Conservation (phyloP, 805 yeast genomes). For the Saturnispora halmiae region DNA sequence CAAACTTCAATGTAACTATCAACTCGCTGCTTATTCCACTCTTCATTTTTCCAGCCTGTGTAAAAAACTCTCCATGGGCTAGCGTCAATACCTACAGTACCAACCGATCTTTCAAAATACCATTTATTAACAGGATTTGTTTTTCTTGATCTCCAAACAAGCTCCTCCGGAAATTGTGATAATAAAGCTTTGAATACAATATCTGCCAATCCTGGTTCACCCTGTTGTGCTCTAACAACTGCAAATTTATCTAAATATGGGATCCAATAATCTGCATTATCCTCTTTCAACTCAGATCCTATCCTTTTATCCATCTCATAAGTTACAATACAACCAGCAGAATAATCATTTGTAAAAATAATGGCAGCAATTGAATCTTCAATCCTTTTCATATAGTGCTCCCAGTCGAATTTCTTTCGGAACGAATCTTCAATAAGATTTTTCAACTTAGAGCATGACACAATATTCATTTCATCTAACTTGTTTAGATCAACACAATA, state of each 20-base stretch:
- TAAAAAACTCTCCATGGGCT: constrained; percentile 34
- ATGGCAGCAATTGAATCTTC: constrained; percentile 61
- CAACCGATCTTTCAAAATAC: constrained; percentile 88
- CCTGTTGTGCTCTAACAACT: constrained; percentile 73
- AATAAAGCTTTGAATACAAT: constrained; percentile 77
- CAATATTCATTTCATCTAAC: constrained; percentile 28
- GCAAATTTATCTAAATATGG: constrained; percentile 94
- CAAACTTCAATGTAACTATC: constrained; percentile 46
- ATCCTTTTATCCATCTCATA: constrained; percentile 44
- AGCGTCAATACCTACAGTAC: constrained; percentile 44
- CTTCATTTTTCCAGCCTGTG: constrained; percentile 28
- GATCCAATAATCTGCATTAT: constrained; percentile 26
- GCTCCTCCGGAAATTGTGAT: constrained; percentile 56
- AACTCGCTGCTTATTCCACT: constrained; percentile 29
- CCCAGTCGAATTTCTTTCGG: constrained; percentile 53
- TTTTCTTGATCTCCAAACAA: constrained; percentile 84
- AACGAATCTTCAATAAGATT: constrained; percentile 72
- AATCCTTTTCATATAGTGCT: constrained; percentile 59
- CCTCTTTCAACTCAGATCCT: constrained; percentile 4
- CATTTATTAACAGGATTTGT: constrained; percentile 91
- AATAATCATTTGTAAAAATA: constrained; percentile 87
- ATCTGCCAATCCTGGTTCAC: constrained; percentile 90
- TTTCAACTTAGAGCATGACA: constrained; percentile 52
- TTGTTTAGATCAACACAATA: constrained; percentile 35
- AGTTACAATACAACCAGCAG: constrained; percentile 89